Evolutionary conservation across 495 filamentous ascomycete genomes (phyloP).

Genomic region (Haplographium delicatum): DNA sequence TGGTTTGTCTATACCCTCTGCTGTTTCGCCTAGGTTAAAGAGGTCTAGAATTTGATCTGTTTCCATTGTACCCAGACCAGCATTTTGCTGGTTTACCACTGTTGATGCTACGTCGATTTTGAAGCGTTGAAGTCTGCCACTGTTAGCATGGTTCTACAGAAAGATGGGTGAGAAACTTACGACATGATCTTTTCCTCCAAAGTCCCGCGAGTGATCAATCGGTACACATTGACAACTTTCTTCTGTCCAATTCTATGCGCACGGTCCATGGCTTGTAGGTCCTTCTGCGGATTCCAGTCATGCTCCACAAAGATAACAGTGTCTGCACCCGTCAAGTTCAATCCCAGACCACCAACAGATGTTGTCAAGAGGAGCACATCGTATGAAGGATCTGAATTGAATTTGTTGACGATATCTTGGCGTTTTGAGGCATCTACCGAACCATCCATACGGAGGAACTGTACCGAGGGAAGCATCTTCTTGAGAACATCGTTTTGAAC

Average conservation of each 20-base stretch:
- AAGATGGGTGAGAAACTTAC: slow-evolving; percentile 40
- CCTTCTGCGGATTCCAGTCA: slow-evolving; percentile 99
- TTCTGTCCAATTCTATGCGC: slow-evolving; percentile 98
- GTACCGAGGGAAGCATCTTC: slow-evolving; percentile 77
- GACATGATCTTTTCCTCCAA: slow-evolving; percentile 97
- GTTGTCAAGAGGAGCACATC: slow-evolving; percentile 91
- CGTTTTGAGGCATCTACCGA: slow-evolving; percentile 82
- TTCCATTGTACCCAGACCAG: slow-evolving; percentile 86
- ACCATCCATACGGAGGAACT: slow-evolving; percentile 87
- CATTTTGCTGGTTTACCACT: slow-evolving; percentile 98
- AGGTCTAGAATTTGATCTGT: slow-evolving; percentile 96
- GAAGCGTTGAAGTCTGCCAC: slow-evolving; percentile 84
- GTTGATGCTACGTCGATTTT: slow-evolving; percentile 98
- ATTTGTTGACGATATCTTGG: slow-evolving; percentile 96
- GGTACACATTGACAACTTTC: slow-evolving; percentile 99
- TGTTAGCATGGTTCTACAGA: neutral
- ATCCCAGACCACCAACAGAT: slow-evolving; percentile 85
- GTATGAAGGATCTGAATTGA: slow-evolving; percentile 95
- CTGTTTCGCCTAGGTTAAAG: slow-evolving; percentile 84
- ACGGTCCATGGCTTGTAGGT: slow-evolving; percentile 98
- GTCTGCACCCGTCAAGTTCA: slow-evolving; percentile 95
- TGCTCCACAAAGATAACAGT: slow-evolving; percentile 99
- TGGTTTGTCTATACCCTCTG: slow-evolving; percentile 55
- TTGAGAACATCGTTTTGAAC: slow-evolving; percentile 88
- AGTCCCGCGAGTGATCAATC: slow-evolving; percentile 89